Evolutionary conservation across 768 basidiomycete genomes (phyloP), one percentile per base, ranked within the genome.

Genomic region (Mrakia frigida): DNA sequence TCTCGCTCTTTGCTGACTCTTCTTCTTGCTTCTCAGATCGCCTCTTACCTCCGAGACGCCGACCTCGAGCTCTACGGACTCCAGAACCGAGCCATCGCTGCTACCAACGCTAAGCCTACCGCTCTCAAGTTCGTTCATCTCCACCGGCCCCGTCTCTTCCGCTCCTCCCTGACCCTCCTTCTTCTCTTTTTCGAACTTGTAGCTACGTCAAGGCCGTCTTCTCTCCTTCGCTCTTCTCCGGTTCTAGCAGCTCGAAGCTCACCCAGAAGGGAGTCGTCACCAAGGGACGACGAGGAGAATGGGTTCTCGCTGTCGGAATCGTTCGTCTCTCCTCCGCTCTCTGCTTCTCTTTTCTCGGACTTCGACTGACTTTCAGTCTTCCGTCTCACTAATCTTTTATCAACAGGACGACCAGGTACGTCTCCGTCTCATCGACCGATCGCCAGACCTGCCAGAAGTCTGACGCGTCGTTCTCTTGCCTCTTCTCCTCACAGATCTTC

Each of bases 231-330:
- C 76, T 53, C 73, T 80, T 74, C 76, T 78, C 68, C 31, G 60
- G 14, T 25, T 67, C 50, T 11, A 56, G 25, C 10, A 39, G 31
- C 18, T 50, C 72, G 18, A 61, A 74, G 73, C 52, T 78, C 9
- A 78, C 78, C 13, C 77, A 79, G 67, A 82, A 81, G 68, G 85
- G 85, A 59, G 80, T 85, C 75, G 83, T 84, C 80, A 85, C 84
- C 81, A 82, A 84, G 70, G 85, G 84, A 9, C 80, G 83, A 53
- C 76, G 80, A 31, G 85, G 85, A 70, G 84, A 84, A 77, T 85
- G 81, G 79, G 79, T 85, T 53, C 79, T 85, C 67, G 82, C 84
- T 75, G 81, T 85, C 73, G 85, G 85, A 28, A 83, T 84, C 33
- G 84, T 50, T 50, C 46, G 46, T 50, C 46, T 11, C 16, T 6